These are phyloP conservation scores for Leccinellum luteum DNA, from an alignment of 768 basidiomycete species.

Conservation along the genomic window DNA sequence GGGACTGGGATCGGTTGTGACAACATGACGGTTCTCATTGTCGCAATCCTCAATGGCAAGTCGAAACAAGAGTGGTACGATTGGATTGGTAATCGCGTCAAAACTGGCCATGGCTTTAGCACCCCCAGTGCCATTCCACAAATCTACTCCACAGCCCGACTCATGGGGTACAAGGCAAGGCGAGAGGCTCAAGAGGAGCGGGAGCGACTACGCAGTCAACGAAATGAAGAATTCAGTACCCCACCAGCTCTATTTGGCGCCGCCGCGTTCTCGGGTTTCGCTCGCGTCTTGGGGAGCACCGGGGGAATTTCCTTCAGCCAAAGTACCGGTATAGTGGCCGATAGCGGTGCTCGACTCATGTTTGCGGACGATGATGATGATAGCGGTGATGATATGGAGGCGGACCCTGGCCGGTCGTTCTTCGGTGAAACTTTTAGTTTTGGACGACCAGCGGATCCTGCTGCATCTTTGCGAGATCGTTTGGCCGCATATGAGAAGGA, in stretches of 20 bases:
- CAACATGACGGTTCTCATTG: constrained; percentile 96
- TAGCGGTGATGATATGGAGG: constrained; percentile 47
- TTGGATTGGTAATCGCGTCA: constrained; percentile 84
- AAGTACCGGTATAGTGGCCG: constrained; percentile 49
- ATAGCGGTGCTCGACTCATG: constrained; percentile 49
- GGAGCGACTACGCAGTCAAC: constrained; percentile 38
- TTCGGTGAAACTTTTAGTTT: constrained; percentile 48
- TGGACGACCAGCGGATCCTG: constrained; percentile 49
- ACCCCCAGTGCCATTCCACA: constrained; percentile 78
- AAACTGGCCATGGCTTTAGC: constrained; percentile 67
- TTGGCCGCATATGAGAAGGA: constrained; percentile 63
- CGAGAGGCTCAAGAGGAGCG: constrained; percentile 55
- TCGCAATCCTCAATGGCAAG: constrained; percentile 82
- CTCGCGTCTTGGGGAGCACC: constrained; percentile 52
- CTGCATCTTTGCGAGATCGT: constrained; percentile 55
- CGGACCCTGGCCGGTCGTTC: constrained; percentile 39
- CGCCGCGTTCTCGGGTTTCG: constrained; percentile 45
- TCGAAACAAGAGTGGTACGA: constrained; percentile 91
- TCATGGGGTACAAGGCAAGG: constrained; percentile 61
- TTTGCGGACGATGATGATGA: constrained; percentile 67
- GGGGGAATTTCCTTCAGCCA: constrained; percentile 69
- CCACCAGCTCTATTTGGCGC: constrained; percentile 33
- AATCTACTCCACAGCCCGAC: constrained; percentile 65
- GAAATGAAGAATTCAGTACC: constrained; percentile 31
- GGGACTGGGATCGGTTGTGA: constrained; percentile 96